Percentiles rank a stretch among this genome's conserved stretches.
phyloP scores from a whole-genome alignment of 2,329 filamentous ascomycete genomes.

The Nemania abortiva region DNA sequence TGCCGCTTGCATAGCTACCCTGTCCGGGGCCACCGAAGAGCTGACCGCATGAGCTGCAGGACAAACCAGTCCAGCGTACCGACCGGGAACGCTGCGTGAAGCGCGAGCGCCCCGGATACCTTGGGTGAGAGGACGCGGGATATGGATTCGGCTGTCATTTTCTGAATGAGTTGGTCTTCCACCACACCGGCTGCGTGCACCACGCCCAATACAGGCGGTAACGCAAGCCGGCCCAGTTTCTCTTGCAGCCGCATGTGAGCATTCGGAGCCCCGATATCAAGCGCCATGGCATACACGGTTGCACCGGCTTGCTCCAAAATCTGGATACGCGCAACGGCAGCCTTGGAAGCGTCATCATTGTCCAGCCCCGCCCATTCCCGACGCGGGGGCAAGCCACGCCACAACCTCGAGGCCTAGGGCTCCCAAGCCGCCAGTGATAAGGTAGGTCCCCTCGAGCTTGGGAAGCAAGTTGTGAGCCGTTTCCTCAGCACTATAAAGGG shows the following conservation, averaged over 20 bases:
- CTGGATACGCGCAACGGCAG: constrained; percentile 45
- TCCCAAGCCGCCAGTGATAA: constrained; percentile 10
- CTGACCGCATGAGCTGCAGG: constrained; percentile 50
- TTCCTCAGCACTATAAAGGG: not conserved
- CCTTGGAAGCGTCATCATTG: constrained; percentile 24
- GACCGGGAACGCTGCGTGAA: constrained; percentile 49
- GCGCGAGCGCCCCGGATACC: constrained; percentile 48
- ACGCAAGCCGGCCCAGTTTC: constrained; percentile 50
- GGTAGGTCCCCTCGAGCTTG: constrained; percentile 1
- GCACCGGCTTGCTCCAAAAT: constrained; percentile 51
- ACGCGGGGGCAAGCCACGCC: constrained; percentile 9
- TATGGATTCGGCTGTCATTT: constrained; percentile 50
- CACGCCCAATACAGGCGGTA: constrained; percentile 56
- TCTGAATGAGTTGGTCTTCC: constrained; percentile 53
- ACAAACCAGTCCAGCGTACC: constrained; percentile 50
- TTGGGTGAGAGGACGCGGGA: constrained; percentile 53
- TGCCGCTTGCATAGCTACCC: constrained; percentile 48
- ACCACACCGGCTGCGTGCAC: constrained; percentile 57
- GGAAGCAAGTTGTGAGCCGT: not conserved
- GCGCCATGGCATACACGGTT: constrained; percentile 49
- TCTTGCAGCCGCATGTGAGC: constrained; percentile 42
- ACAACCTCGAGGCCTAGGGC: constrained; percentile 10
- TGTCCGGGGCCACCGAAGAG: constrained; percentile 50
- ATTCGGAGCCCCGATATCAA: constrained; percentile 52
- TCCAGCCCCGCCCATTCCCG: constrained; percentile 1